Conservation (phyloP, 495 filamentous ascomycete genomes). For the Geoglossum glabrum region DNA sequence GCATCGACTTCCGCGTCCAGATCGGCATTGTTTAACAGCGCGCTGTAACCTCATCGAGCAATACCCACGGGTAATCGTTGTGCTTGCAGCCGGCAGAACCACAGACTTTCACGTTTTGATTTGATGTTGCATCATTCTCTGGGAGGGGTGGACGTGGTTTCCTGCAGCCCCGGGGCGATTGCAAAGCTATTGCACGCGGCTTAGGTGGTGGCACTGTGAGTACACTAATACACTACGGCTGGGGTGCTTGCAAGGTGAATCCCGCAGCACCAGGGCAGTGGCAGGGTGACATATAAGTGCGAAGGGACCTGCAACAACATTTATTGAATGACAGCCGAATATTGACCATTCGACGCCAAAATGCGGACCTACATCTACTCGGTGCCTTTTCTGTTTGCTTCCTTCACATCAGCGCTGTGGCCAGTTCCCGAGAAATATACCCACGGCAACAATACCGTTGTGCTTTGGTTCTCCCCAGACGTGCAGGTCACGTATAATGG, state of each 20-base stretch:
- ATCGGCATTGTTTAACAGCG: not conserved
- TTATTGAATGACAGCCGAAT: not conserved
- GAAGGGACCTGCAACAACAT: not conserved
- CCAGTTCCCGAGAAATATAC: slow-evolving; percentile 13
- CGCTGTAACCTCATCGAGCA: not conserved
- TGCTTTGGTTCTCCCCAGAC: slow-evolving; percentile 14
- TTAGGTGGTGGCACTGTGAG: not conserved
- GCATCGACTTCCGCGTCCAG: not conserved
- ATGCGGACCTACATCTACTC: not conserved
- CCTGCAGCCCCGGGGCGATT: not conserved
- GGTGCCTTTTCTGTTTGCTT: slow-evolving; percentile 4
- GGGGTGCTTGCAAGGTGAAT: not conserved
- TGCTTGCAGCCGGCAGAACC: not conserved
- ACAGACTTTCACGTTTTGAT: not conserved
- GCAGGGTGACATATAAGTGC: not conserved
- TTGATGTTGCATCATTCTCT: not conserved
- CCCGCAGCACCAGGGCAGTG: not conserved
- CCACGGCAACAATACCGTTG: slow-evolving; percentile 12
- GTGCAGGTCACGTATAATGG: slow-evolving; percentile 4
- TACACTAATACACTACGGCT: not conserved
- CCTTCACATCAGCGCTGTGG: slow-evolving; percentile 16
- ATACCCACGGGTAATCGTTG: not conserved
- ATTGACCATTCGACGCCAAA: not conserved
- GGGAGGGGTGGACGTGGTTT: not conserved
- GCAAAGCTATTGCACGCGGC: too few relatives aligned